Evolutionary conservation across 1,284 basidiomycete species (phyloP).

Genomic region (Entoloma clypeatum): DNA sequence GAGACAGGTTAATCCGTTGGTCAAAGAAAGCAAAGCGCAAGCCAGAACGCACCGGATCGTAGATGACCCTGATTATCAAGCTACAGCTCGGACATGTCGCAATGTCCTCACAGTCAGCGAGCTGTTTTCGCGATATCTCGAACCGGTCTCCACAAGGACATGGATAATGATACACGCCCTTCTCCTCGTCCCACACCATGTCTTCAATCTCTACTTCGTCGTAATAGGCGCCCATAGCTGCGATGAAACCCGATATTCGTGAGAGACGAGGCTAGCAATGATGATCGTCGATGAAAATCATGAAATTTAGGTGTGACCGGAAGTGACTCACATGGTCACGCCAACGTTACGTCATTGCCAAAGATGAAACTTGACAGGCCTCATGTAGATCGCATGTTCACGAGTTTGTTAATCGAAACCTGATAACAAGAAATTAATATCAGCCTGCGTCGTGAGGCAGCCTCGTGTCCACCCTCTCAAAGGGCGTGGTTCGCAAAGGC

Average conservation of each 20-base stretch:
- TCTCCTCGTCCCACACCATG: conserved; percentile 86
- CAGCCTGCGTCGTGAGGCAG: conserved; percentile 12
- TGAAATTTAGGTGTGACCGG: conserved; percentile 20
- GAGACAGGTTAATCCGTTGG: conserved; percentile 7
- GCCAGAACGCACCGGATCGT: conserved; percentile 78
- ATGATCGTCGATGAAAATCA: conserved; percentile 9
- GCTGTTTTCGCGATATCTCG: conserved; percentile 88
- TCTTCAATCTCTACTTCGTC: conserved; percentile 96
- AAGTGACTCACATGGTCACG: conserved; percentile 10
- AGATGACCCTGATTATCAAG: conserved; percentile 89
- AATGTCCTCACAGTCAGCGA: conserved; percentile 89
- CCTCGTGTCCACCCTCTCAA: conserved; percentile 18
- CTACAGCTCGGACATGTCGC: conserved; percentile 98
- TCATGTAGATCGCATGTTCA: conserved; percentile 18
- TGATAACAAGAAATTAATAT: conserved; percentile 5
- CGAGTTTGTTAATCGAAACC: neutral
- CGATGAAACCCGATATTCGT: conserved; percentile 1
- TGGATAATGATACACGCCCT: conserved; percentile 89
- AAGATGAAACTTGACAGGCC: conserved; percentile 9
- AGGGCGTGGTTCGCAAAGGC: conserved; percentile 10
- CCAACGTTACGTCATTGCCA: conserved; percentile 1
- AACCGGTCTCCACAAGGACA: conserved; percentile 99
- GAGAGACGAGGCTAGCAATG: conserved; percentile 1
- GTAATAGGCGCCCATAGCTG: conserved; percentile 75
- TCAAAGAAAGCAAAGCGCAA: conserved; percentile 2